Evolutionary conservation across 192 early-diverging fungal species (phyloP).

Genomic region (Linnemannia zychae): DNA sequence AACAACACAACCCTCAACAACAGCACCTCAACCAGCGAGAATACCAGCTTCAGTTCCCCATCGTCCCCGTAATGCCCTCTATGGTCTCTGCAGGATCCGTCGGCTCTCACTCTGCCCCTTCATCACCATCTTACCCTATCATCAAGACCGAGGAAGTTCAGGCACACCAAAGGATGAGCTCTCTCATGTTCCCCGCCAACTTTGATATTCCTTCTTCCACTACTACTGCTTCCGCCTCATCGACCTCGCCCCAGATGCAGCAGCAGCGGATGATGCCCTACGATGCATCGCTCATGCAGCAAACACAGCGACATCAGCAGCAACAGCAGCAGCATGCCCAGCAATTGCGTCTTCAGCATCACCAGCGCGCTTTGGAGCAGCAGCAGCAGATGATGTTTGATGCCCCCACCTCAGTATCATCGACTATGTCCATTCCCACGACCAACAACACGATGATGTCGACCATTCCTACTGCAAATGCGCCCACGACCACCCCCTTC

Average conservation of each 20-base stretch:
- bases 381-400: conserved; percentile 42
- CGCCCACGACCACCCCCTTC: conserved; percentile 33
- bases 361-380: conserved; percentile 27
- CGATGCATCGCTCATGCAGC: conserved; percentile 37
- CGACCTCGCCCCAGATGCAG: conserved; percentile 38
- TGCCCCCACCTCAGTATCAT: conserved; percentile 6
- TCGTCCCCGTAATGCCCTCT: conserved; percentile 2
- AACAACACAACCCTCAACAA: conserved; percentile 22
- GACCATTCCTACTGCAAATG: conserved; percentile 1
- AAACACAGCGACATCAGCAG: conserved; percentile 40
- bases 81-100: conserved; percentile 1
- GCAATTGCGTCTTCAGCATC: conserved; percentile 35
- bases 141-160: conserved; percentile 48
- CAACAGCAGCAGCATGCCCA: conserved; percentile 52
- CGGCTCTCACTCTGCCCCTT: conserved; percentile 29
- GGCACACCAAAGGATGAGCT: conserved; percentile 33
- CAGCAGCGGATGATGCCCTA: conserved; percentile 22
- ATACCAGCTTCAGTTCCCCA: conserved; percentile 24
- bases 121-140: conserved; percentile 35
- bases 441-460: conserved; percentile 22
- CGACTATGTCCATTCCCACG: conserved; percentile 31
- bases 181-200: conserved; percentile 24
- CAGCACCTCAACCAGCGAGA: conserved; percentile 42
- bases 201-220: conserved; percentile 25
- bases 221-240: conserved; percentile 6